Evolutionary conservation across 2,329 filamentous ascomycete species (phyloP), one percentile per base, ranked within the genome.

Genomic region (Lachnellula occidentalis): DNA sequence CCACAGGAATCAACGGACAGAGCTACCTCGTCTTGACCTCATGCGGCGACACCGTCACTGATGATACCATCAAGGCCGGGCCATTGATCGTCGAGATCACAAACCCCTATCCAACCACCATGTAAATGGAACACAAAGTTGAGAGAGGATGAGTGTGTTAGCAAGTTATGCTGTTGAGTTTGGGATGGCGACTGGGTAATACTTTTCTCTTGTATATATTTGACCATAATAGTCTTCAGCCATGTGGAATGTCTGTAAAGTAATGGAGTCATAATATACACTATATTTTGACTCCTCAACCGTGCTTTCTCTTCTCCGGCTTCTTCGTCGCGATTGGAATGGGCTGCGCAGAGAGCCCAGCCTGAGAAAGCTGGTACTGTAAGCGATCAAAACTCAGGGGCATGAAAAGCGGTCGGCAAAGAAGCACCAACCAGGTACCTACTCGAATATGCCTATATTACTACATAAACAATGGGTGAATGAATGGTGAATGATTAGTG

Each of bases 1-100:
- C 70, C 4, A 49, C 56, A 42, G 69, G 69, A 3, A 61, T 73
- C 39, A 66, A 69, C 41, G 71, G 71, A n/a, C 71, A 73, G 60
- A 70, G 60, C 53, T 73, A 74, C 50, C 66, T 71, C 21, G 69
- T 73, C 15, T 61, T 74, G 42, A 73, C 71, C 6, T 66, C 63
- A 22, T 68, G 69, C 61, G 66, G 67, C 21, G 66, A 67, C 17
- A 56, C 57, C 14, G 67, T 71, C 42, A 67, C 60, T 5, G 72
- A 73, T 55, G 69, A 72, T 36, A 70, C 64, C 15, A 64, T 71
- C 45, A 64, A 66, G 34, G 71, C 72, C 45, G 71, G 72, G 1
- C 68, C 68, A 8, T 65, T 64, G 9, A 61, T 69, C 37, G 50
- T 70, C 19, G 66, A 70, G 56, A 60, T 69, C 42, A 58, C 54